These are phyloP conservation scores for Vaccinium vitisidaea DNA, from an alignment of 148 eudicot species.

Conservation along the genomic window DNA sequence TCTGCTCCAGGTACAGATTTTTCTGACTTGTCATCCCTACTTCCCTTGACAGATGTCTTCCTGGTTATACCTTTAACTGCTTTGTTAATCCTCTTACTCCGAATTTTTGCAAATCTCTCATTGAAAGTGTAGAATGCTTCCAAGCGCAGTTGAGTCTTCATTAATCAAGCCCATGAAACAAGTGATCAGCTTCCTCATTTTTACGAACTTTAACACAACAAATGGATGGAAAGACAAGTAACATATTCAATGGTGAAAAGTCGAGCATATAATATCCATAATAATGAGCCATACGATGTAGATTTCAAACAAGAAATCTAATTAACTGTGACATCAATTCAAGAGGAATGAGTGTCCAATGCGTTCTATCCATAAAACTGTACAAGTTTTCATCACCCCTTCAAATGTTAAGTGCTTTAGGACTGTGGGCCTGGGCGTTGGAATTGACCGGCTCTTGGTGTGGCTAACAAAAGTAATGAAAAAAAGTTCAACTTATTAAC, in stretches of 20 bases:
- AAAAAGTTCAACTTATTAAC: not conserved
- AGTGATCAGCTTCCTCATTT: slow-evolving; percentile 12
- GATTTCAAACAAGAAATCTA: not conserved
- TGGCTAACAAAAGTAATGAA: not conserved
- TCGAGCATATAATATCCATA: not conserved
- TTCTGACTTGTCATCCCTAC: slow-evolving; percentile 18
- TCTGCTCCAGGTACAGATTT: slow-evolving; percentile 16
- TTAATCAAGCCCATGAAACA: slow-evolving; percentile 23
- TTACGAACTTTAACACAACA: not conserved
- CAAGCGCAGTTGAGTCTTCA: slow-evolving; percentile 86
- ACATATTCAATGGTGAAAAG: not conserved
- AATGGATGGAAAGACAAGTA: not conserved
- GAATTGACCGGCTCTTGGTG: not conserved
- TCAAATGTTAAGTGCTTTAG: not conserved
- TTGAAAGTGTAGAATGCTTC: slow-evolving; percentile 98
- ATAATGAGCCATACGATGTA: not conserved
- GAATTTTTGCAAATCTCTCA: slow-evolving; percentile 94
- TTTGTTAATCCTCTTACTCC: slow-evolving; percentile 83
- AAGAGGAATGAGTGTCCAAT: not conserved
- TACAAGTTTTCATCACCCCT: not conserved
- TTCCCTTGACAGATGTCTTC: slow-evolving; percentile 33
- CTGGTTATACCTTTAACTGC: slow-evolving; percentile 76
- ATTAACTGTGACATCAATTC: not conserved
- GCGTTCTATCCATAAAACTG: not conserved
- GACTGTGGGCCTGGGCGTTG: not conserved